Evolutionary conservation across 352 stramenopile species (phyloP).

Genomic region (Phytophthora citricola): DNA sequence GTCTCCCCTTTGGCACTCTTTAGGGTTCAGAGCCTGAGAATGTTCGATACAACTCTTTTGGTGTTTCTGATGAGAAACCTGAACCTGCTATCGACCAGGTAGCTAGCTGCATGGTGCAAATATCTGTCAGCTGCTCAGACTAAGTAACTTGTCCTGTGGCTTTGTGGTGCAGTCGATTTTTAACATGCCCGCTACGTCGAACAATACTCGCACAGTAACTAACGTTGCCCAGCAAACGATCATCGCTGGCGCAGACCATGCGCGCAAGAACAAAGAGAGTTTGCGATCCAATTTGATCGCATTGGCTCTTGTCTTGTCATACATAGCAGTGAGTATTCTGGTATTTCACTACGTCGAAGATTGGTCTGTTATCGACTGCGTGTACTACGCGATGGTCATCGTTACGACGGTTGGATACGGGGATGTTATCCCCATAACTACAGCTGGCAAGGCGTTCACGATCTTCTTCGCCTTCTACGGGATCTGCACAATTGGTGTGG

Average conservation of each 20-base stretch:
- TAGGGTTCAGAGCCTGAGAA: conserved; percentile 13
- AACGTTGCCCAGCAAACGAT: conserved; percentile 43
- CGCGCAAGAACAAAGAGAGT: conserved; percentile 10
- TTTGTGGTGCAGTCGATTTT: conserved; percentile 36
- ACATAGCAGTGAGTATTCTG: conserved; percentile 59
- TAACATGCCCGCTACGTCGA: conserved; percentile 32
- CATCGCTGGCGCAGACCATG: conserved; percentile 29
- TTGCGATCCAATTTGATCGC: conserved; percentile 44
- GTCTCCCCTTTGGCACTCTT: background rate
- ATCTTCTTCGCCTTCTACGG: conserved; percentile 89
- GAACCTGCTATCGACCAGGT: conserved; percentile 16
- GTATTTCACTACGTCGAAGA: conserved; percentile 66
- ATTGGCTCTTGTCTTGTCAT: conserved; percentile 63
- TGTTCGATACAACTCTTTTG: background rate
- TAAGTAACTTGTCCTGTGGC: too few relatives aligned
- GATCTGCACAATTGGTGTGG: conserved; percentile 72
- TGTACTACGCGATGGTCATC: conserved; percentile 94
- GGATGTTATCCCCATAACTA: conserved; percentile 70
- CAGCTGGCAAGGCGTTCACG: conserved; percentile 75
- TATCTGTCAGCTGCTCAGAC: background rate
- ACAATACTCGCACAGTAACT: conserved; percentile 14
- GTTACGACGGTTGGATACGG: conserved; percentile 93
- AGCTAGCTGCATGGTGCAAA: background rate
- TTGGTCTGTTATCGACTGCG: conserved; percentile 76
- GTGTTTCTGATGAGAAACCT: background rate